Conservation (phyloP, 495 filamentous ascomycete species). For the Saxispiralis lemnorum region DNA sequence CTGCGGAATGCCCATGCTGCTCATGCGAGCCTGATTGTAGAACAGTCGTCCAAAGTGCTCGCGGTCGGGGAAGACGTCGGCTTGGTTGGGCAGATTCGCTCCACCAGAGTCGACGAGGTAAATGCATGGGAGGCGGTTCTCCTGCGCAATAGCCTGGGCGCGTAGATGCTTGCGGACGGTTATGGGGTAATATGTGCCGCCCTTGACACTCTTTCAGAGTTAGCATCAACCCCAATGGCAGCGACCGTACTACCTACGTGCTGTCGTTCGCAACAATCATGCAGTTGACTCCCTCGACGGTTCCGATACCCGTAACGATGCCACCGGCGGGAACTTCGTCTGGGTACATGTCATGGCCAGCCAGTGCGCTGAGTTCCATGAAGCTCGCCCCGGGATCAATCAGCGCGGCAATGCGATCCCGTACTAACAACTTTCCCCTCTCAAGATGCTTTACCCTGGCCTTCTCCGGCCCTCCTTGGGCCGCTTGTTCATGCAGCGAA, state of each 20-base stretch:
- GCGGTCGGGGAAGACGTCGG: slow-evolving; percentile 87
- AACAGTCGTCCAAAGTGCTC: slow-evolving; percentile 97
- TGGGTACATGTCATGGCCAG: slow-evolving; percentile 71
- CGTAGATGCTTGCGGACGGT: slow-evolving; percentile 96
- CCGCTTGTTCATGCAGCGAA: slow-evolving; percentile 49
- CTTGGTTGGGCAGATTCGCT: slow-evolving; percentile 88
- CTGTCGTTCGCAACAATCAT: slow-evolving; percentile 94
- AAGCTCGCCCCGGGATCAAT: slow-evolving; percentile 83
- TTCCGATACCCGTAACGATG: slow-evolving; percentile 85
- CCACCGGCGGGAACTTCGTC: slow-evolving; percentile 78
- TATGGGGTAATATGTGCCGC: slow-evolving; percentile 96
- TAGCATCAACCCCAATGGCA: not conserved
- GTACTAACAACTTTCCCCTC: slow-evolving; percentile 82
- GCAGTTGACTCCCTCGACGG: slow-evolving; percentile 76
- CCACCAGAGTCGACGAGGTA: slow-evolving; percentile 95
- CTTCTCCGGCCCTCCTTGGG: slow-evolving; percentile 62
- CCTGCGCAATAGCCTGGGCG: slow-evolving; percentile 75
- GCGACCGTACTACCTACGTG: slow-evolving; percentile 33
- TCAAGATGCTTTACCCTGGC: slow-evolving; percentile 76
- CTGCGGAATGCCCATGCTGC: slow-evolving; percentile 69
- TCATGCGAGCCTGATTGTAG: slow-evolving; percentile 96
- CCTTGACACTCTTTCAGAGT: slow-evolving; percentile 48
- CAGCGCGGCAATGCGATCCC: slow-evolving; percentile 74
- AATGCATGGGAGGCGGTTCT: slow-evolving; percentile 77
- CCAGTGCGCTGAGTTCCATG: slow-evolving; percentile 74